phyloP scores from a whole-genome alignment of 805 yeast species.

The Candida gorgasii region DNA sequence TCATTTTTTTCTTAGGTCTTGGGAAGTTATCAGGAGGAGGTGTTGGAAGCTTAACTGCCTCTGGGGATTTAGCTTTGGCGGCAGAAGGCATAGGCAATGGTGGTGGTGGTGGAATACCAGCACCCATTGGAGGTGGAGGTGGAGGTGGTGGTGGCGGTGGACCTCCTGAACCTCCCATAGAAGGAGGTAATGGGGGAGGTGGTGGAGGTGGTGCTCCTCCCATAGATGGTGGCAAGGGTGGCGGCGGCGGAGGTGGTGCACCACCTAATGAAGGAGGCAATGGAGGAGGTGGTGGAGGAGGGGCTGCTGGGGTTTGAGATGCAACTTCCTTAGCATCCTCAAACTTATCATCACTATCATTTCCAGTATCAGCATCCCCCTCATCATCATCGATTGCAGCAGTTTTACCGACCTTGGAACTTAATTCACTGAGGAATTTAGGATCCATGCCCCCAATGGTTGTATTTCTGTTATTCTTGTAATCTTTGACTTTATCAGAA shows the following conservation, averaged over 20 bases:
- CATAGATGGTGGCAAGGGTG: slow-evolving; percentile 16
- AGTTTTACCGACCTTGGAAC: slow-evolving; percentile 47
- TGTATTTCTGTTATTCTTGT: slow-evolving; percentile 31
- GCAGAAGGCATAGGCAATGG: slow-evolving; percentile 29
- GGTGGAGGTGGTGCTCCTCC: slow-evolving; percentile 21
- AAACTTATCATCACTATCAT: slow-evolving; percentile 15
- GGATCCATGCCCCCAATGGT: slow-evolving; percentile 46
- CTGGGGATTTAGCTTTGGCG: slow-evolving; percentile 23
- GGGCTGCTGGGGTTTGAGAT: slow-evolving; percentile 18
- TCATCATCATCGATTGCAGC: slow-evolving; percentile 34
- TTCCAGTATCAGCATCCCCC: slow-evolving; percentile 10
- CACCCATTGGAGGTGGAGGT: slow-evolving; percentile 24
- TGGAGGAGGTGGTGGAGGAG: slow-evolving; percentile 28
- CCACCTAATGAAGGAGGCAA: slow-evolving; percentile 11
- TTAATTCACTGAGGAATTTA: slow-evolving; percentile 54
- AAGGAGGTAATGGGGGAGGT: slow-evolving; percentile 20
- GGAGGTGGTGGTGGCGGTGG: slow-evolving; percentile 22
- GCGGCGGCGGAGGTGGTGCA: slow-evolving; percentile 24
- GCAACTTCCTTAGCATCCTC: slow-evolving; percentile 14
- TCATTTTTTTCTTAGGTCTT: slow-evolving; percentile 59
- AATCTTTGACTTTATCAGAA: slow-evolving; percentile 14
- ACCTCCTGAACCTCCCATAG: slow-evolving; percentile 14
- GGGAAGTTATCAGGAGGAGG: slow-evolving; percentile 50
- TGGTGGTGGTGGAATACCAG: slow-evolving; percentile 17
- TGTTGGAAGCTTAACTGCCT: slow-evolving; percentile 12